A percentile compares a stretch with the other conserved stretches of the same genome.
These are phyloP conservation scores for Diaporthe helianthi DNA, from an alignment of 2,329 filamentous ascomycete species.

Conservation along the genomic window DNA sequence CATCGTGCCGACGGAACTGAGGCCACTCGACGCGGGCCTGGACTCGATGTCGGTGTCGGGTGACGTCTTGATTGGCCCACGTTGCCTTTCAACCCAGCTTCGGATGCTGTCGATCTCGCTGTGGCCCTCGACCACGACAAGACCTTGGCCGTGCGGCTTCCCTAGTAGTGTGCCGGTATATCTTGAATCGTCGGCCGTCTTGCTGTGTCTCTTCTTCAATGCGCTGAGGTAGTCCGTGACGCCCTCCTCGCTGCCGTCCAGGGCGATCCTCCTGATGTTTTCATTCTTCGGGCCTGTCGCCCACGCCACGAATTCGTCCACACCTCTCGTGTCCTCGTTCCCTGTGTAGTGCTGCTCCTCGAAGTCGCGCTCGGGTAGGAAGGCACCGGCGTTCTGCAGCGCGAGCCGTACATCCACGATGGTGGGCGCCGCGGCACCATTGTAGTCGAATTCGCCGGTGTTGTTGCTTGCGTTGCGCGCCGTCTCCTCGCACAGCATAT, in stretches of 20 bases:
- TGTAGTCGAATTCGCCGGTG: constrained; percentile 69
- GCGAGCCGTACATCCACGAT: constrained; percentile 86
- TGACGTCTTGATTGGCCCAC: constrained; percentile 36
- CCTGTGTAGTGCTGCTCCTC: constrained; percentile 73
- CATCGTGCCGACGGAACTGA: constrained; percentile 61
- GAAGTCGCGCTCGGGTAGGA: constrained; percentile 72
- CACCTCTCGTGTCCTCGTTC: constrained; percentile 78
- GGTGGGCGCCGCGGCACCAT: constrained; percentile 59
- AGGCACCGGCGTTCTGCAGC: constrained; percentile 78
- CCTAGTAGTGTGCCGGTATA: constrained; percentile 87
- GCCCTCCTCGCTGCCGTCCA: constrained; percentile 67
- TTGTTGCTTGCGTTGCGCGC: constrained; percentile 75
- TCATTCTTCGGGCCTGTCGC: constrained; percentile 74
- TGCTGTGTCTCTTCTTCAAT: constrained; percentile 91
- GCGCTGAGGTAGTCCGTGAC: constrained; percentile 75
- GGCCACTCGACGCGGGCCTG: constrained; percentile 59
- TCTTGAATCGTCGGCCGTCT: constrained; percentile 84
- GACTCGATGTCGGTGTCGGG: constrained; percentile 45
- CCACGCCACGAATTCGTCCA: constrained; percentile 83
- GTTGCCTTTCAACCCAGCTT: constrained; percentile 65
- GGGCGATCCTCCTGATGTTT: constrained; percentile 83
- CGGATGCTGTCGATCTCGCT: constrained; percentile 71
- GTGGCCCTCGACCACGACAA: constrained; percentile 76
- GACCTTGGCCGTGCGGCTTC: constrained; percentile 71
- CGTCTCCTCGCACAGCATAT: constrained; percentile 75